These are phyloP conservation scores for Hemisphaericaspora lyxosophila DNA, from an alignment of 1,139 yeast species.

Conservation along the genomic window DNA sequence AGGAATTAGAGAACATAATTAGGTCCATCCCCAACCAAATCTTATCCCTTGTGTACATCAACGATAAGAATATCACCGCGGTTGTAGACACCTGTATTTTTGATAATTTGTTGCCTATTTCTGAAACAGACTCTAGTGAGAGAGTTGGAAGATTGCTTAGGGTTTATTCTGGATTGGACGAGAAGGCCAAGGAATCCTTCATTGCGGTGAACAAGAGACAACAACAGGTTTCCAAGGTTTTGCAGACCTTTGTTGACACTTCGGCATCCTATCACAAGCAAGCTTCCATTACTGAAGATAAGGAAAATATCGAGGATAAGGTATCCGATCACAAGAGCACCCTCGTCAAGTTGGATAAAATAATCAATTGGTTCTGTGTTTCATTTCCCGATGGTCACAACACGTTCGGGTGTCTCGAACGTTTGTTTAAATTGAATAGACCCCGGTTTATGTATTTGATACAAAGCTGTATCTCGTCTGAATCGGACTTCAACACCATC, in stretches of 20 bases:
- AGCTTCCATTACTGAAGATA: slow-evolving; percentile 33
- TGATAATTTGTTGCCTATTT: slow-evolving; percentile 60
- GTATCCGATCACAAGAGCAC: slow-evolving; percentile 19
- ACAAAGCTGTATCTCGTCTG: slow-evolving; percentile 53
- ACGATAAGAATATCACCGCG: slow-evolving; percentile 67
- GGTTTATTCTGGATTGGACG: slow-evolving; percentile 50
- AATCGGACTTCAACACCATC: slow-evolving; percentile 61
- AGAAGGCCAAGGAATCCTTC: slow-evolving; percentile 63
- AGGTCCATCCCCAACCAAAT: slow-evolving; percentile 64
- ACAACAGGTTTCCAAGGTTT: slow-evolving; percentile 50
- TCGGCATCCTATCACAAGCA: slow-evolving; percentile 33
- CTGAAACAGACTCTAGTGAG: slow-evolving; percentile 37
- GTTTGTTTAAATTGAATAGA: slow-evolving; percentile 55
- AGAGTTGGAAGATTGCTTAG: slow-evolving; percentile 57
- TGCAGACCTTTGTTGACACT: slow-evolving; percentile 34
- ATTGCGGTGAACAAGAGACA: slow-evolving; percentile 70
- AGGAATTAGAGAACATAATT: slow-evolving; percentile 38
- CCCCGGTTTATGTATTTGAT: slow-evolving; percentile 57
- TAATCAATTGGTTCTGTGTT: slow-evolving; percentile 63
- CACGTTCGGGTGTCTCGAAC: slow-evolving; percentile 48
- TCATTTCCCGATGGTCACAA: slow-evolving; percentile 55
- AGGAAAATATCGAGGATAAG: slow-evolving; percentile 33
- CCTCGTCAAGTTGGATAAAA: slow-evolving; percentile 48
- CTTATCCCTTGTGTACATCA: slow-evolving; percentile 70
- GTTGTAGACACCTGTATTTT: slow-evolving; percentile 62